A percentile compares a stretch with the other conserved stretches of the same genome.
Evolutionary conservation across 2,329 filamentous ascomycete genomes (phyloP).

Genomic region (Trichoderma hamatum): DNA sequence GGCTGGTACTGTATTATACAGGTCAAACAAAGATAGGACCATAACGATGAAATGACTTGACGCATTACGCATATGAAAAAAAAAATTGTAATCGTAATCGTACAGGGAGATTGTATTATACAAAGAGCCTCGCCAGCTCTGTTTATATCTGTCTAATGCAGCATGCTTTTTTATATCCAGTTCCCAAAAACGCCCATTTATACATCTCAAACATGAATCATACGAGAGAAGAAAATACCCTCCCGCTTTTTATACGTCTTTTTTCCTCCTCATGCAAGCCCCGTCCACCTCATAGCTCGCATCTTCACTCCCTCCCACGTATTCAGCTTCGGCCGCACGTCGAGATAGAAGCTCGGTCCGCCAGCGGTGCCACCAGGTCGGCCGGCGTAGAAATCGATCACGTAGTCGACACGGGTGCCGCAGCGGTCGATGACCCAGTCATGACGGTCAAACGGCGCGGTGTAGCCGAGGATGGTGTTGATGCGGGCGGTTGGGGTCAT

Average conservation of each 20-base stretch:
- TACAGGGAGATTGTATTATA: constrained; percentile 19
- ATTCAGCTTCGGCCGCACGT: constrained; percentile 70
- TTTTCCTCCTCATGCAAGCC: constrained; percentile 45
- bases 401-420: constrained; percentile 82
- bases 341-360: constrained; percentile 64
- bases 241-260: no score
- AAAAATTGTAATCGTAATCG: neutral
- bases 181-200: neutral
- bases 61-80: neutral
- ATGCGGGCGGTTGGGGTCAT: constrained; percentile 83
- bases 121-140: neutral
- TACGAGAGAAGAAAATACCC: neutral
- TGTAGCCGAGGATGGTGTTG: constrained; percentile 85
- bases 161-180: neutral
- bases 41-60: neutral
- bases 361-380: constrained; percentile 45
- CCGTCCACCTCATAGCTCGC: constrained; percentile 56
- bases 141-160: constrained; percentile 3
- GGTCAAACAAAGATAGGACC: neutral
- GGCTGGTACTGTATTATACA: neutral
- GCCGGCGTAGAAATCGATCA: constrained; percentile 97
- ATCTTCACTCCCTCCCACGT: constrained; percentile 70
- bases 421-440: constrained; percentile 97
- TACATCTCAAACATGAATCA: neutral
- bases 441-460: constrained; percentile 89